A percentile compares a stretch with the other conserved stretches of the same genome.
These are phyloP conservation scores for Tulasnella sp. DNA, from an alignment of 768 basidiomycete genomes.

Conservation along the genomic window DNA sequence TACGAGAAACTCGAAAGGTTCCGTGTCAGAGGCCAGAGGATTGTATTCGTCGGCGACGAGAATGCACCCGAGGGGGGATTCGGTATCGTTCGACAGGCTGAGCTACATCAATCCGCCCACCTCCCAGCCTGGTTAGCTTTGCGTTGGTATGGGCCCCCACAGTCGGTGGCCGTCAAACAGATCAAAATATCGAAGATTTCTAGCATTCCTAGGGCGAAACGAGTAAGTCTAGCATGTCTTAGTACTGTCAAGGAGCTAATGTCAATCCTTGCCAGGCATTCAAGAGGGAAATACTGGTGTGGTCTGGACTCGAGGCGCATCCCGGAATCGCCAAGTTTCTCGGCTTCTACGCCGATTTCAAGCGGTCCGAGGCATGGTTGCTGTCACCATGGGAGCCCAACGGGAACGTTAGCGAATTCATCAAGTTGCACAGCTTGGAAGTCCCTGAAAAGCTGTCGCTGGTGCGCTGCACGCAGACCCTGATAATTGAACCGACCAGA, in stretches of 20 bases:
- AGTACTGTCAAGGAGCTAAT: too few species aligned
- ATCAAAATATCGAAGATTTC: neutral
- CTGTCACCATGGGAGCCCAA: neutral
- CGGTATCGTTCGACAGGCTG: neutral
- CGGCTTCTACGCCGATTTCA: neutral
- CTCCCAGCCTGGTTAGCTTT: neutral
- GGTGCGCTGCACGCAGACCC: neutral
- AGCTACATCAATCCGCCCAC: neutral
- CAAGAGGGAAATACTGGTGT: neutral
- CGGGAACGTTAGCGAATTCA: neutral
- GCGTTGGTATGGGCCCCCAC: neutral
- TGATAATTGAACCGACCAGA: neutral
- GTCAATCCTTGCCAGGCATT: neutral
- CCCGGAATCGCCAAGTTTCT: neutral
- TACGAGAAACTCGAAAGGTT: neutral
- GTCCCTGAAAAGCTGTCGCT: neutral
- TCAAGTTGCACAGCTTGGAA: neutral
- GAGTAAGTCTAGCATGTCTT: neutral
- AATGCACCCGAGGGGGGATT: neutral
- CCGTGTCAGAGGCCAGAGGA: neutral
- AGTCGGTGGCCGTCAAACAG: neutral
- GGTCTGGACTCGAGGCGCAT: neutral
- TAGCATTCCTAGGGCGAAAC: neutral
- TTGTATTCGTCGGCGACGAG: neutral
- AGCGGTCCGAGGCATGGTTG: neutral